Evolutionary conservation across 768 basidiomycete genomes (phyloP).

Genomic region (Trametes cubensis): DNA sequence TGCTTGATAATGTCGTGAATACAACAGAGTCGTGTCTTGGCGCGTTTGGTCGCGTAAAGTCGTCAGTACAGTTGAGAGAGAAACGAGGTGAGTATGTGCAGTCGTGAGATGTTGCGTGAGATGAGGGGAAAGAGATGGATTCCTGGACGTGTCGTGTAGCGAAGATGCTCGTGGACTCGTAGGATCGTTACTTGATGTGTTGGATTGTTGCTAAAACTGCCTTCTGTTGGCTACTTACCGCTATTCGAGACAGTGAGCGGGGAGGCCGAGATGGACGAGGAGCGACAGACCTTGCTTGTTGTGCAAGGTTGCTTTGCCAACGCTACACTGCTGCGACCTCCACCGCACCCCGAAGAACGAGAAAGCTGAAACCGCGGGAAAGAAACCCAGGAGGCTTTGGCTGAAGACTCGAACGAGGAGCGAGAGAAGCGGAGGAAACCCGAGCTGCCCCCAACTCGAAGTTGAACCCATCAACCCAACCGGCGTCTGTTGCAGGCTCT

Average conservation of each 20-base stretch:
- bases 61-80: conserved; percentile 22
- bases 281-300: conserved; percentile 24
- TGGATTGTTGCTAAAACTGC: conserved; percentile 10
- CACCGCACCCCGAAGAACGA: conserved; percentile 27
- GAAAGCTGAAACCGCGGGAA: conserved; percentile 21
- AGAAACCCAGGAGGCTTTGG: conserved; percentile 11
- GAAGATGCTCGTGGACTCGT: conserved; percentile 24
- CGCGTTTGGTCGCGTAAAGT: conserved; percentile 19
- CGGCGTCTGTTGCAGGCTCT: conserved; percentile 16
- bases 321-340: conserved; percentile 19
- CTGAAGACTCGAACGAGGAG: conserved; percentile 24
- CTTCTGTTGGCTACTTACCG: conserved; percentile 28
- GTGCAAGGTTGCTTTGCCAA: conserved; percentile 29
- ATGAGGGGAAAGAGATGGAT: conserved; percentile 10
- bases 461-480: conserved; percentile 19
- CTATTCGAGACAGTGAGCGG: conserved; percentile 4
- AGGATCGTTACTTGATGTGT: conserved; percentile 29
- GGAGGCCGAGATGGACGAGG: neutral
- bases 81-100: conserved; percentile 16
- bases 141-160: conserved; percentile 22
- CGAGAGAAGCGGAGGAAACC: conserved; percentile 16
- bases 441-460: conserved; percentile 16
- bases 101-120: conserved; percentile 27
- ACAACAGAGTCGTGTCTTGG: conserved; percentile 24
- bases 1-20: conserved; percentile 25